Evolutionary conservation across 2,329 filamentous ascomycete genomes (phyloP).

Genomic region (Fusarium incarnatum): DNA sequence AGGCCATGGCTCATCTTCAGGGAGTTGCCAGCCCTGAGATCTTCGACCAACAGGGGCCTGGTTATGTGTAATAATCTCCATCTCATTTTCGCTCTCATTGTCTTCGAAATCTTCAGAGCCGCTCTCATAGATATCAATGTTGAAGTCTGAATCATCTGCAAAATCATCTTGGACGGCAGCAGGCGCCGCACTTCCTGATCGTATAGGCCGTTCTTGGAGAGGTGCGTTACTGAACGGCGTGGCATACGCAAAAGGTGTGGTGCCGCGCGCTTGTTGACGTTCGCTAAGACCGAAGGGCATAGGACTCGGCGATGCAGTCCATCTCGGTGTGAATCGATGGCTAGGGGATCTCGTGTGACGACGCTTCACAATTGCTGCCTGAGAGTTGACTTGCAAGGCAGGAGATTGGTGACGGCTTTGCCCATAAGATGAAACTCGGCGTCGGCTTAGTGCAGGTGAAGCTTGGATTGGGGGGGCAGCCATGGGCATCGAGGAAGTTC

Average conservation of each 20-base stretch:
- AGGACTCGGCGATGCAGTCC: constrained; percentile 63
- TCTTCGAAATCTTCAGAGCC: constrained; percentile 52
- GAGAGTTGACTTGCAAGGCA: constrained; percentile 41
- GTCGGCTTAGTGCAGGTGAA: constrained; percentile 57
- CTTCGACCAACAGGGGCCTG: constrained; percentile 35
- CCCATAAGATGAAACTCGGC: constrained; percentile 60
- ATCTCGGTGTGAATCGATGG: constrained; percentile 65
- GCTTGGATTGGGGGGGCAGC: constrained; percentile 52
- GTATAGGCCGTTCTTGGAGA: constrained; percentile 53
- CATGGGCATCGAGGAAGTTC: constrained; percentile 66
- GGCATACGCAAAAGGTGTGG: constrained; percentile 76
- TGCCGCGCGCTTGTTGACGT: constrained; percentile 53
- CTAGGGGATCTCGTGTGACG: constrained; percentile 70
- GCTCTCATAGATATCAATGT: constrained; percentile 53
- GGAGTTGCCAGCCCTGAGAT: constrained; percentile 51
- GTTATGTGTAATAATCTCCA: constrained; percentile 46
- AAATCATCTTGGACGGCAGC: constrained; percentile 48
- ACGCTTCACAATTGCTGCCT: constrained; percentile 57
- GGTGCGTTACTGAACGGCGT: constrained; percentile 77
- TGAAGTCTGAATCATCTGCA: constrained; percentile 53
- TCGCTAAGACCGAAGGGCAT: constrained; percentile 52
- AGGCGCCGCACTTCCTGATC: constrained; percentile 48
- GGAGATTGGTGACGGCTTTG: constrained; percentile 51
- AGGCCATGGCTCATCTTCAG: constrained; percentile 68
- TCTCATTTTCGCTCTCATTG: constrained; percentile 41